Evolutionary conservation across 2,329 filamentous ascomycete genomes (phyloP).

Genomic region (Penicillium sp.): DNA sequence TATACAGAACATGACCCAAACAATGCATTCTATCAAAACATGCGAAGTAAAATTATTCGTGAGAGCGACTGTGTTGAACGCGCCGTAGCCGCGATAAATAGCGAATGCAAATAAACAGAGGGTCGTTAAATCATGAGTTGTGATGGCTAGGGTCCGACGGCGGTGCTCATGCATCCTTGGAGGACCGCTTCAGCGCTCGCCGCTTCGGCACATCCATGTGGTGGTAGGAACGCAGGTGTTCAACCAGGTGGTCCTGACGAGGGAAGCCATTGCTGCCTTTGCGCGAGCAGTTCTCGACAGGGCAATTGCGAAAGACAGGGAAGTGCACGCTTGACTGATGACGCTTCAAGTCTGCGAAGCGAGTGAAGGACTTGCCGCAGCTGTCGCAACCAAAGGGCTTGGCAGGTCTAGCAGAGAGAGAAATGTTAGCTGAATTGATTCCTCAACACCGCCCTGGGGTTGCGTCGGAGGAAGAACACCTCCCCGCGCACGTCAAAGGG

Average conservation of each 20-base stretch:
- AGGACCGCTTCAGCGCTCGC: constrained; percentile 29
- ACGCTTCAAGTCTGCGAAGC: constrained; percentile 50
- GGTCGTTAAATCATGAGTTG: neutral
- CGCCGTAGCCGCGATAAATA: neutral
- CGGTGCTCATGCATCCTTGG: constrained; percentile 8
- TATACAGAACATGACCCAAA: neutral
- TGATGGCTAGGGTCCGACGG: neutral
- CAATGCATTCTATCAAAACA: neutral
- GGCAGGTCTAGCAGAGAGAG: constrained; percentile 19
- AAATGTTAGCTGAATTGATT: constrained; percentile 5
- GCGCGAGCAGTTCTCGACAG: constrained; percentile 43
- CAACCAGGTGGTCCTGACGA: constrained; percentile 56
- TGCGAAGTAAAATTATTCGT: neutral
- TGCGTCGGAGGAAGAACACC: too few species aligned
- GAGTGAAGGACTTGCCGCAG: constrained; percentile 43
- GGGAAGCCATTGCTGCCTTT: constrained; percentile 53
- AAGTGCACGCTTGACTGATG: constrained; percentile 50
- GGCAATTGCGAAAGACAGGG: constrained; percentile 46
- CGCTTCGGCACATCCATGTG: constrained; percentile 47
- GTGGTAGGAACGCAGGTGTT: constrained; percentile 58
- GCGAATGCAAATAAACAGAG: neutral
- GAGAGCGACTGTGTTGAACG: neutral
- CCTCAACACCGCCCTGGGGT: neutral
- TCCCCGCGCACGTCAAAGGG: neutral
- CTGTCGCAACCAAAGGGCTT: constrained; percentile 35